phyloP scores from a whole-genome alignment of 768 basidiomycete genomes.

The Sporobolomyces pararoseus region DNA sequence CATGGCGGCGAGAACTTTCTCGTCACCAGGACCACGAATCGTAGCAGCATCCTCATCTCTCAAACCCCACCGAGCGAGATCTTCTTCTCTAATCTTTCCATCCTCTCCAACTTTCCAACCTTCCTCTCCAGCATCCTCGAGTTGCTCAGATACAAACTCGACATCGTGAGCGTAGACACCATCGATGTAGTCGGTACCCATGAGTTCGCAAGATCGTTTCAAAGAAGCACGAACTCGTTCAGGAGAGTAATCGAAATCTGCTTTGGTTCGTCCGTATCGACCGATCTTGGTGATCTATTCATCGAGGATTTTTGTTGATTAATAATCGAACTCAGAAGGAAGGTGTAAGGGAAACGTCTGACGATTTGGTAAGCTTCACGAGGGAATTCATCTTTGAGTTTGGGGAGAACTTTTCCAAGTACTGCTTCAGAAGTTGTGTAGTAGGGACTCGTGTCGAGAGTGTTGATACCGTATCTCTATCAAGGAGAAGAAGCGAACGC shows the following conservation, averaged over 20 bases:
- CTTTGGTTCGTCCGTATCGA: slow-evolving; percentile 59
- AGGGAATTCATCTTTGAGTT: slow-evolving; percentile 66
- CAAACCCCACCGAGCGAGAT: slow-evolving; percentile 65
- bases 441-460: slow-evolving; percentile 76
- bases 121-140: slow-evolving; percentile 29
- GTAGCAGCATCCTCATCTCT: slow-evolving; percentile 58
- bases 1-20: slow-evolving; percentile 65
- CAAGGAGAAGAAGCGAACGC: no score
- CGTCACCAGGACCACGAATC: slow-evolving; percentile 67
- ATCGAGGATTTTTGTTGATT: neutral
- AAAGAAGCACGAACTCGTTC: slow-evolving; percentile 56
- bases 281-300: slow-evolving; percentile 72
- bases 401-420: slow-evolving; percentile 61
- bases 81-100: slow-evolving; percentile 47
- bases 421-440: slow-evolving; percentile 74
- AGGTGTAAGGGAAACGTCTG: neutral
- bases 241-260: slow-evolving; percentile 71
- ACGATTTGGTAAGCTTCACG: slow-evolving; percentile 67
- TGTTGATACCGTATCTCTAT: slow-evolving; percentile 69
- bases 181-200: slow-evolving; percentile 75
- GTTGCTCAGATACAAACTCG: slow-evolving; percentile 53
- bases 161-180: slow-evolving; percentile 76
- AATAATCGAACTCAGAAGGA: neutral
- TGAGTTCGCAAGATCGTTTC: slow-evolving; percentile 61
- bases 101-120: slow-evolving; percentile 29